These are phyloP conservation scores for Phascolomyces articulosus DNA, from an alignment of 371 early-diverging fungal genomes.

Conservation along the genomic window DNA sequence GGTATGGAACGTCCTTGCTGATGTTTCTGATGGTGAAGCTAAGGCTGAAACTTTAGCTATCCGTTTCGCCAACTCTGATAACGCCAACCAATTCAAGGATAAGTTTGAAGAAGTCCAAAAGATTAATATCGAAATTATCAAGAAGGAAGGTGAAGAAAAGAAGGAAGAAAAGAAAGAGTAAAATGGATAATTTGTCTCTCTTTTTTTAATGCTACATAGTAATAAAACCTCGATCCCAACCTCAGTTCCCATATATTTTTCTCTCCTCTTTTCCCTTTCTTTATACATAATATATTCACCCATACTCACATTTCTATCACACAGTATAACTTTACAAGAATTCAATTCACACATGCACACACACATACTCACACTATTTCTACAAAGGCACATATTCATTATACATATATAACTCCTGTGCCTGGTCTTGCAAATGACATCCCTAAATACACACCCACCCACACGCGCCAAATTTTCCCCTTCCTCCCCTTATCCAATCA, in stretches of 20 bases:
- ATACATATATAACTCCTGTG: too few relatives aligned
- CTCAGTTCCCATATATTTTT: too few relatives aligned
- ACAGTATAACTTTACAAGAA: too few relatives aligned
- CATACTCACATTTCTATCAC: too few relatives aligned
- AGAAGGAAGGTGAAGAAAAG: constrained; percentile 33
- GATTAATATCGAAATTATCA: constrained; percentile 29
- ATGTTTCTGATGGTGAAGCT: constrained; percentile 88
- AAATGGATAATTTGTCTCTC: constrained; percentile 9
- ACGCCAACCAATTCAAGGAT: constrained; percentile 57
- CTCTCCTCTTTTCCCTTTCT: background rate
- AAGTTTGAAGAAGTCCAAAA: constrained; percentile 53
- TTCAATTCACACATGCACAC: background rate
- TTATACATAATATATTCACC: too few relatives aligned
- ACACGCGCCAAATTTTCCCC: background rate
- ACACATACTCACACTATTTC: background rate
- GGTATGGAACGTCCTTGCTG: constrained; percentile 92
- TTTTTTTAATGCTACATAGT: background rate
- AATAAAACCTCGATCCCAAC: constrained; percentile 8
- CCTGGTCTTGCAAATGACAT: too few relatives aligned
- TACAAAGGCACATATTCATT: too few relatives aligned
- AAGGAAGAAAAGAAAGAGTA: constrained; percentile 32
- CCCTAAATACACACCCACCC: background rate
- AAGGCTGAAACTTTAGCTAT: constrained; percentile 91
- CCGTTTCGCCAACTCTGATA: constrained; percentile 95
- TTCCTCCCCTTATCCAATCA: too few relatives aligned